phyloP scores from a whole-genome alignment of 2,329 filamentous ascomycete species.

The Hypoxylon sp. region DNA sequence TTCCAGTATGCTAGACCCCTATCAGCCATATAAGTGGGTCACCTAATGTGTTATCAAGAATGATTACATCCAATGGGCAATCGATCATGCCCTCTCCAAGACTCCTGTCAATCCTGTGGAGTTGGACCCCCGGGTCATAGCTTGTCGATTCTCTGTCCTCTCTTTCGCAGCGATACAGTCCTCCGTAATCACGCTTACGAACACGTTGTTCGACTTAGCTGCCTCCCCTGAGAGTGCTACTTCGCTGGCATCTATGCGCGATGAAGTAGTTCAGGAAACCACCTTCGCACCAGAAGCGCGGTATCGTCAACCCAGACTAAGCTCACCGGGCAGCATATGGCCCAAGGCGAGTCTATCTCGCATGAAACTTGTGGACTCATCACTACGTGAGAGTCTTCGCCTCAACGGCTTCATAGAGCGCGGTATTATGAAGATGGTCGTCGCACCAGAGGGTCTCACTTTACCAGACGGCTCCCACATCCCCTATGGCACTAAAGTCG shows the following conservation, averaged over 20 bases:
- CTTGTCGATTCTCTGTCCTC: slow-evolving; percentile 54
- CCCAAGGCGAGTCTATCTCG: slow-evolving; percentile 56
- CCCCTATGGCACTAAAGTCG: slow-evolving; percentile 56
- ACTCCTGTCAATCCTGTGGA: slow-evolving; percentile 48
- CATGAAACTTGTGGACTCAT: slow-evolving; percentile 59
- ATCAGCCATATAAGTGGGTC: neutral
- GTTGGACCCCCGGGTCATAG: slow-evolving; percentile 53
- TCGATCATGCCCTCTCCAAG: slow-evolving; percentile 55
- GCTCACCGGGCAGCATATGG: slow-evolving; percentile 46
- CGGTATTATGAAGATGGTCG: slow-evolving; percentile 56
- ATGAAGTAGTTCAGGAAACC: slow-evolving; percentile 55
- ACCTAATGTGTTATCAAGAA: slow-evolving; percentile 43
- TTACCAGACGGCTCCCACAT: slow-evolving; percentile 56
- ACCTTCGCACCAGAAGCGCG: neutral
- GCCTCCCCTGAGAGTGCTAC: slow-evolving; percentile 48
- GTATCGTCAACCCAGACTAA: neutral
- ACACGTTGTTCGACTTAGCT: slow-evolving; percentile 58
- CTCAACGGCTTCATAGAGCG: slow-evolving; percentile 58
- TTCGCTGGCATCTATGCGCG: slow-evolving; percentile 52
- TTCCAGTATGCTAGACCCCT: slow-evolving; percentile 39
- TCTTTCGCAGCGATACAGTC: slow-evolving; percentile 59
- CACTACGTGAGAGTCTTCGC: slow-evolving; percentile 60
- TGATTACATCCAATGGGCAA: slow-evolving; percentile 60
- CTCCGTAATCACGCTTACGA: slow-evolving; percentile 58
- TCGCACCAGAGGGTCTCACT: slow-evolving; percentile 54